phyloP scores from a whole-genome alignment of 371 early-diverging fungal species.

The Parasitella parasitica region DNA sequence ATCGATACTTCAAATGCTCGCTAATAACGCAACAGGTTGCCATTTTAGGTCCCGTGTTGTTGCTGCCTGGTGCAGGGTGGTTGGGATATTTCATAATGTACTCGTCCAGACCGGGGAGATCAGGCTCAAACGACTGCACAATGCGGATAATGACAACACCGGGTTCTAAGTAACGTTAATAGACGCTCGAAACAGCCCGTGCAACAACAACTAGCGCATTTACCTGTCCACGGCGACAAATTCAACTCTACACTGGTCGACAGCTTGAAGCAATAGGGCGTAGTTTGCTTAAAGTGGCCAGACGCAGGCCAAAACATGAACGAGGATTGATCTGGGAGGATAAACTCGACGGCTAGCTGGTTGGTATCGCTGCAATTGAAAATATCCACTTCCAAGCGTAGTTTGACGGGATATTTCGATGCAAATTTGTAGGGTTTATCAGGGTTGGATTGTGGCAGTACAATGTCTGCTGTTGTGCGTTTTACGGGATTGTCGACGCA shows the following conservation, averaged over 20 bases:
- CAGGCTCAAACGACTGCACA: slow-evolving; percentile 48
- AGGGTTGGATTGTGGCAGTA: slow-evolving; percentile 34
- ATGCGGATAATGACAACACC: slow-evolving; percentile 30
- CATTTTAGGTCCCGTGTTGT: neutral
- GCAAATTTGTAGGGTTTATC: slow-evolving; percentile 43
- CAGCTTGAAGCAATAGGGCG: slow-evolving; percentile 38
- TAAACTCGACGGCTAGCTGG: slow-evolving; percentile 43
- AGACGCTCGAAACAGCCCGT: no score
- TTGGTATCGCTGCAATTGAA: slow-evolving; percentile 33
- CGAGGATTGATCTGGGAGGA: slow-evolving; percentile 37
- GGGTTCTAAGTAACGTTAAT: slow-evolving; percentile 30
- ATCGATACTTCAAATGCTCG: slow-evolving; percentile 22
- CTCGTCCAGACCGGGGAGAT: slow-evolving; percentile 45
- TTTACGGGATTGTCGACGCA: slow-evolving; percentile 33
- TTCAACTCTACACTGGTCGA: slow-evolving; percentile 28
- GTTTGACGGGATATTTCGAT: slow-evolving; percentile 27
- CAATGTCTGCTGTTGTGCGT: slow-evolving; percentile 37
- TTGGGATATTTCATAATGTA: slow-evolving; percentile 43
- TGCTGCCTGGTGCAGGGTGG: slow-evolving; percentile 1
- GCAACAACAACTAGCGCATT: no score
- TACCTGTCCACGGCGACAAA: slow-evolving; percentile 47
- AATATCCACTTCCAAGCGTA: slow-evolving; percentile 43
- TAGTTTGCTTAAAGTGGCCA: slow-evolving; percentile 36
- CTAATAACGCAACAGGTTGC: slow-evolving; percentile 23
- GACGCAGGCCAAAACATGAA: slow-evolving; percentile 43